phyloP scores from a whole-genome alignment of 495 filamentous ascomycete genomes.

The Lophiotrema nucula region DNA sequence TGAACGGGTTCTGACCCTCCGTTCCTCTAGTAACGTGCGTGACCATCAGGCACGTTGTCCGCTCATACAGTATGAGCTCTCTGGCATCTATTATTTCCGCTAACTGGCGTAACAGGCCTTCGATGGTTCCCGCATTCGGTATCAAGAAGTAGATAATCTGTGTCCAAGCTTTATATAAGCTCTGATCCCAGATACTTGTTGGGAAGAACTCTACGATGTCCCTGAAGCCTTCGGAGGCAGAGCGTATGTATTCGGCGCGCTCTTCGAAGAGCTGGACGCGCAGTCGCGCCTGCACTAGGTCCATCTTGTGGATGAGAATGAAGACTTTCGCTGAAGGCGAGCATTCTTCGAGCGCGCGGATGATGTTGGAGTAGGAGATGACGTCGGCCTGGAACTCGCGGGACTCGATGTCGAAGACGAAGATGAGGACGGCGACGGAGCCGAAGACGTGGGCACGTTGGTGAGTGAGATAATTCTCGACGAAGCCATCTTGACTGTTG shows the following conservation, averaged over 20 bases:
- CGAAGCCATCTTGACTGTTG: constrained; percentile 89
- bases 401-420: constrained; percentile 97
- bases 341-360: constrained; percentile 79
- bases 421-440: constrained; percentile 95
- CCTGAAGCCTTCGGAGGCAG: constrained; percentile 69
- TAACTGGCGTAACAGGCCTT: constrained; percentile 73
- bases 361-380: constrained; percentile 81
- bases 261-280: constrained; percentile 80
- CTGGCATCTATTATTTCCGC: constrained; percentile 83
- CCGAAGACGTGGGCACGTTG: constrained; percentile 95
- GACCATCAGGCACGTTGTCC: constrained; percentile 92
- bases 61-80: constrained; percentile 93
- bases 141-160: constrained; percentile 94
- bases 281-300: constrained; percentile 79
- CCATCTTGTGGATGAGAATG: constrained; percentile 96
- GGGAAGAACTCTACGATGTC: constrained; percentile 67
- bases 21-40: constrained; percentile 72
- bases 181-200: constrained; percentile 98
- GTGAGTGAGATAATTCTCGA: constrained; percentile 92
- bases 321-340: constrained; percentile 82
- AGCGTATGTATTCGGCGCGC: constrained; percentile 67
- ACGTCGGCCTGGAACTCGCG: constrained; percentile 89
- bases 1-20: constrained; percentile 77
- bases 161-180: constrained; percentile 96
- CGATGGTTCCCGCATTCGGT: constrained; percentile 87